Evolutionary conservation across 2,329 filamentous ascomycete species (phyloP).

Genomic region (Diaporthe ilicicola): DNA sequence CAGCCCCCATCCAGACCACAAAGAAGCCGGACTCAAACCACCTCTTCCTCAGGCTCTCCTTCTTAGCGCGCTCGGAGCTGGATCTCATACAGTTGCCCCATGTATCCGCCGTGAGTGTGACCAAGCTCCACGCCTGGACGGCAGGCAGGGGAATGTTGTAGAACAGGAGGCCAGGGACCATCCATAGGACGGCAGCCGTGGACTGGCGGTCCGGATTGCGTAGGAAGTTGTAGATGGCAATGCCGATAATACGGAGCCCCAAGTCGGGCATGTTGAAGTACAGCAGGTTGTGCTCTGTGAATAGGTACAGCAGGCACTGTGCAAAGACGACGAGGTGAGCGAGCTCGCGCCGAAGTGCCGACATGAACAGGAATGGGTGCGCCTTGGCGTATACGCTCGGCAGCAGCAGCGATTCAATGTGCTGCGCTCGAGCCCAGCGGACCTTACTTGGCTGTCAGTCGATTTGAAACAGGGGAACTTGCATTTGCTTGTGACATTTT

Average conservation of each 20-base stretch:
- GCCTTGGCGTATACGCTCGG: slow-evolving; percentile 45
- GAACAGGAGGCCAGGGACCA: slow-evolving; percentile 42
- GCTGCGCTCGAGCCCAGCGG: slow-evolving; percentile 44
- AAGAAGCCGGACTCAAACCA: slow-evolving; percentile 42
- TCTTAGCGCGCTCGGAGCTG: slow-evolving; percentile 39
- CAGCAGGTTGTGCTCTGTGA: slow-evolving; percentile 38
- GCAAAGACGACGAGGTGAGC: slow-evolving; percentile 41
- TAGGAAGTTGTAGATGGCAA: slow-evolving; percentile 42
- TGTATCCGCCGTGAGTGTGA: slow-evolving; percentile 44
- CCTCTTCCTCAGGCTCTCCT: slow-evolving; percentile 37
- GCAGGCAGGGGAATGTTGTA: slow-evolving; percentile 46
- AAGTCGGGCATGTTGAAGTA: slow-evolving; percentile 42
- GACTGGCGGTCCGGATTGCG: slow-evolving; percentile 40
- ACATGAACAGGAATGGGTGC: slow-evolving; percentile 45
- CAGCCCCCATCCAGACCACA: slow-evolving; percentile 42
- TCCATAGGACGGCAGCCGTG: slow-evolving; percentile 35
- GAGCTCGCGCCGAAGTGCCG: slow-evolving; percentile 42
- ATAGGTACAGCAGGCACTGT: slow-evolving; percentile 42
- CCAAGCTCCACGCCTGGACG: slow-evolving; percentile 45
- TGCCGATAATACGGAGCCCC: slow-evolving; percentile 39
- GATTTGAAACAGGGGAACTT: not conserved
- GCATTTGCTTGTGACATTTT: not conserved
- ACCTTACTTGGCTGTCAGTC: not conserved
- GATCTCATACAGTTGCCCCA: slow-evolving; percentile 48
- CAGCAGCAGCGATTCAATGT: slow-evolving; percentile 47